phyloP scores from a whole-genome alignment of 140 eudicot species.

The Oenanthe javanica region DNA sequence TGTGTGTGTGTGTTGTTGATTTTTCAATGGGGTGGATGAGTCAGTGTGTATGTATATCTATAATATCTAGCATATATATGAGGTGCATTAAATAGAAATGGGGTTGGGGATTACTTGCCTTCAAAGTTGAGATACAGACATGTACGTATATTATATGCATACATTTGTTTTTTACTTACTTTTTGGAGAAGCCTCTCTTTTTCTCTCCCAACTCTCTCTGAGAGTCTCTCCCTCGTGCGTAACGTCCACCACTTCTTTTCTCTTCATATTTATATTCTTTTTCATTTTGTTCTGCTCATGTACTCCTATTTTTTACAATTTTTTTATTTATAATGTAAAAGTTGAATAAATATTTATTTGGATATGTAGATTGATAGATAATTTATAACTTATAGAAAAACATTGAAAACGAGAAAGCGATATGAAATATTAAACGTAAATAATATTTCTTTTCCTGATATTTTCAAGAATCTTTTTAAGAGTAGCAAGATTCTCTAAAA shows the following conservation, averaged over 20 bases:
- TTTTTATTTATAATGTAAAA: no score
- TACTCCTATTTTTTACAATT: no score
- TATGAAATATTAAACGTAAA: no score
- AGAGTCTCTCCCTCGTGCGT: background rate
- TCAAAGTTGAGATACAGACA: constrained; percentile 6
- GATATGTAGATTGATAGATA: no score
- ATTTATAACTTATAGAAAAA: no score
- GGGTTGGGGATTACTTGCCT: constrained; percentile 9
- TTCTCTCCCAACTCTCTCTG: background rate
- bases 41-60: background rate
- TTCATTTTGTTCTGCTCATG: background rate
- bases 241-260: constrained; percentile 5
- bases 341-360: no score
- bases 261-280: background rate
- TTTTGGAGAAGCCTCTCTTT: constrained; percentile 7
- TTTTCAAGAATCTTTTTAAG: no score
- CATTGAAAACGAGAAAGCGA: no score
- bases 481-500: no score
- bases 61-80: background rate
- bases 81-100: background rate
- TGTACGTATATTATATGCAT: background rate
- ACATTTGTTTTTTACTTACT: background rate
- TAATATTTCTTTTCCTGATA: no score
- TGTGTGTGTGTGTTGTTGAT: background rate
- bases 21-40: background rate